Base-by-base conservation (phyloP, 2,329 filamentous ascomycete genomes). In the Curvularia lunata region DNA sequence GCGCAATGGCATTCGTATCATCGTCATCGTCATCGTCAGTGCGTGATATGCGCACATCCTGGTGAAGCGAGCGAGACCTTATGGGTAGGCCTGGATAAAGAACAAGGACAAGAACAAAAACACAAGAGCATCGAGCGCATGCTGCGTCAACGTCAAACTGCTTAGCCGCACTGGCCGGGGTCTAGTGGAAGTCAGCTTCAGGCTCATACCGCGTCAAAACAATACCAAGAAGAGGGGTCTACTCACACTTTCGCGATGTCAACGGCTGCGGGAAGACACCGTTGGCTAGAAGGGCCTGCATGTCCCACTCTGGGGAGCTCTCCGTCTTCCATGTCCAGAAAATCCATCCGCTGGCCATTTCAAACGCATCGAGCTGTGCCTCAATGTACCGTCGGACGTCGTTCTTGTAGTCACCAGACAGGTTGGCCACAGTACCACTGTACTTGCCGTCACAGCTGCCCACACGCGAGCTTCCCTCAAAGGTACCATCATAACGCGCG, bases 291-390 rank as follows among this genome's bases (percentile, higher is more conserved):
- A 82, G 65, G 21, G 77, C 74, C 66, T 80, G 64, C 78, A 82
- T 81, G 54, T 82, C 77, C 80, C 80, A 82, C 62, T 82, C 80
- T 2, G 80, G 80, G 32, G 80, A 79, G 23, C 74, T 74, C 66
- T 83, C 80, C 1, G 79, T 82, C 75, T 81, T 81, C 80, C 80
- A 82, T 4, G 77, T 80, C 81, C 81, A 82, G 69, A 81, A 82
- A 63, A 82, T 79, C 80, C 80, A 83, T 1, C 80, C 80, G 2
- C 62, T 72, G 4, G 78, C 79, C 73, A 79, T 80, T 71, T 83
- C 81, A 53, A 75, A 82, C 0, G 77, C 80, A 37, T 79, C 76
- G 3, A 83, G 76, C 64, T 82, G 80, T 8, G 80, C 80, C 62
- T 79, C 76, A 63, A 82, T 81, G 65, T 78, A 82, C 28, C 71